phyloP scores from a whole-genome alignment of 495 filamentous ascomycete species.

The Hyaloscypha bicolor region DNA sequence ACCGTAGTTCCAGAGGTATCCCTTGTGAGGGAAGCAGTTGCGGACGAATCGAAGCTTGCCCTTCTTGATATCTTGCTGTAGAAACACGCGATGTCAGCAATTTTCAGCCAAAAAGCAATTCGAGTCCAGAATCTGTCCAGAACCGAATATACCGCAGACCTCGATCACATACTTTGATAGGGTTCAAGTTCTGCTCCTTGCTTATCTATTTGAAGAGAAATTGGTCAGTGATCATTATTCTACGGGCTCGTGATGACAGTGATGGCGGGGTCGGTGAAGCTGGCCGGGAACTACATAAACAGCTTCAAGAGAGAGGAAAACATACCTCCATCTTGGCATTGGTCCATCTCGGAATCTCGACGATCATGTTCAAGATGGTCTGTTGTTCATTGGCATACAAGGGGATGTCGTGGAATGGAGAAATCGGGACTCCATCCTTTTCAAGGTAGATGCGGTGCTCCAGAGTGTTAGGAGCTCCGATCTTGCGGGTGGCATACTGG shows the following conservation, averaged over 20 bases:
- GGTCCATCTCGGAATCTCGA: constrained; percentile 99
- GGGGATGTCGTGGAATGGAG: constrained; percentile 97
- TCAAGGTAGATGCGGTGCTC: constrained; percentile 98
- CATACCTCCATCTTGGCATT: constrained; percentile 98
- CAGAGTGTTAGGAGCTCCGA: constrained; percentile 86
- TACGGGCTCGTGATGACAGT: not conserved
- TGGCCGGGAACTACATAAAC: not conserved
- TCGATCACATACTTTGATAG: constrained; percentile 13
- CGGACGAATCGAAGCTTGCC: constrained; percentile 95
- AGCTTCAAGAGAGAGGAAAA: constrained; percentile 5
- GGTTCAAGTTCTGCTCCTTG: constrained; percentile 31
- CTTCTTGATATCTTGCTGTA: constrained; percentile 92
- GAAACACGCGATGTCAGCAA: constrained; percentile 36
- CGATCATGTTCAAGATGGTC: constrained; percentile 97
- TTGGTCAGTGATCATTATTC: constrained; percentile 9
- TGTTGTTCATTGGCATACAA: constrained; percentile 94
- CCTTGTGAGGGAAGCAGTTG: constrained; percentile 99
- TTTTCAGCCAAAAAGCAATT: not conserved
- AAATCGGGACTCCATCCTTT: constrained; percentile 92
- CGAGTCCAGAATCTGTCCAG: not conserved
- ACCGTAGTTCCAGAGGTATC: constrained; percentile 99
- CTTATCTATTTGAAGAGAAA: constrained; percentile 21
- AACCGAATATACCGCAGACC: no score
- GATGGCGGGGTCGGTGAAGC: constrained; percentile 13
- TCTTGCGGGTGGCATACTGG: constrained; percentile 74